Evolutionary conservation across 768 basidiomycete genomes (phyloP).

Genomic region (Mycena vulgaris): DNA sequence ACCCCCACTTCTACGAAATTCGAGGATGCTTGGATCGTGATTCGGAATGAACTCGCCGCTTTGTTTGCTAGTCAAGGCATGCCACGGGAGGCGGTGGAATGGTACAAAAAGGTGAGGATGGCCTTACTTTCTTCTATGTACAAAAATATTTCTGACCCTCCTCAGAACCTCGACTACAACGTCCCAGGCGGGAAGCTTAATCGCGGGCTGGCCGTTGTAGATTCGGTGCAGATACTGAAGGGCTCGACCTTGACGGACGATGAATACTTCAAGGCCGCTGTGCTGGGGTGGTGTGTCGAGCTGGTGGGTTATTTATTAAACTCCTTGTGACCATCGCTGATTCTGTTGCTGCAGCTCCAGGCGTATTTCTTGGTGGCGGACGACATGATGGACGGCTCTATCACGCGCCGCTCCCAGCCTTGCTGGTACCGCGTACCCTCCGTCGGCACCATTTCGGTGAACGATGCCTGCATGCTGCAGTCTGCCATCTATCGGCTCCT

Average conservation of each 20-base stretch:
- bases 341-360: slow-evolving; percentile 77
- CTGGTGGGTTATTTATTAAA: slow-evolving; percentile 73
- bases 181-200: slow-evolving; percentile 96
- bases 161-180: slow-evolving; percentile 90
- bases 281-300: slow-evolving; percentile 97
- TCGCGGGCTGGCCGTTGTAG: slow-evolving; percentile 94
- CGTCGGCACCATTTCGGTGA: slow-evolving; percentile 91
- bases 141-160: not conserved
- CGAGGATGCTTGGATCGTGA: slow-evolving; percentile 75
- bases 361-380: slow-evolving; percentile 97
- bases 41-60: slow-evolving; percentile 84
- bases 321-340: not conserved
- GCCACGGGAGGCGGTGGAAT: slow-evolving; percentile 87
- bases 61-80: slow-evolving; percentile 80
- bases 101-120: slow-evolving; percentile 79
- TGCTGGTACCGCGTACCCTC: slow-evolving; percentile 86
- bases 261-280: slow-evolving; percentile 89
- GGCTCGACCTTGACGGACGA: slow-evolving; percentile 78
- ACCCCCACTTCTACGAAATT: slow-evolving; percentile 61
- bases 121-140: slow-evolving; percentile 44
- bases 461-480: slow-evolving; percentile 97
- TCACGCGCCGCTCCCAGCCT: slow-evolving; percentile 93
- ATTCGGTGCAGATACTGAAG: slow-evolving; percentile 90
- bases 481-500: slow-evolving; percentile 92
- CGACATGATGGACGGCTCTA: slow-evolving; percentile 96